Conservation (phyloP, 176 grass and related monocot species). For the Oryza officinalis region DNA sequence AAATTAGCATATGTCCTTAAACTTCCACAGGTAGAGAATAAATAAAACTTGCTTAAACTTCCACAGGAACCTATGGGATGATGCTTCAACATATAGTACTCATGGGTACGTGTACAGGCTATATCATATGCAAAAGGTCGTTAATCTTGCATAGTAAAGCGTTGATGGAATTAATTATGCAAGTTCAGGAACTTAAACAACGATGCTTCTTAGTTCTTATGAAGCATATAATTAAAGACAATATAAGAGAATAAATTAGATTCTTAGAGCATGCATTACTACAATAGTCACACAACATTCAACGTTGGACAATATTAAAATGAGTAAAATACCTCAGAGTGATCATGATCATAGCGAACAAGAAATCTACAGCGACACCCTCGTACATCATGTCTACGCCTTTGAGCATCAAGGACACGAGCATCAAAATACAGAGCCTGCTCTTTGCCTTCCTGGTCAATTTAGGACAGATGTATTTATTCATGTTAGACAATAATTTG, state of each 20-base stretch:
- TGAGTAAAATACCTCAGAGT: slow-evolving; percentile 60
- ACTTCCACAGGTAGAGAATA: neutral
- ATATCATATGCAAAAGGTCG: neutral
- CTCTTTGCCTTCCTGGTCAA: slow-evolving; percentile 78
- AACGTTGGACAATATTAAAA: neutral
- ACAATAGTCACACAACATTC: neutral
- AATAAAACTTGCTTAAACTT: neutral
- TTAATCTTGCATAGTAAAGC: no score
- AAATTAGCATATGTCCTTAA: neutral
- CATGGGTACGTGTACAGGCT: neutral
- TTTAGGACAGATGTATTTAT: slow-evolving; percentile 8
- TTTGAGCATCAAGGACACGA: slow-evolving; percentile 81
- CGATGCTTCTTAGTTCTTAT: neutral
- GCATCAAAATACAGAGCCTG: slow-evolving; percentile 92
- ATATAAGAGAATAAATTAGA: neutral
- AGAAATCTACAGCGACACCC: slow-evolving; percentile 88
- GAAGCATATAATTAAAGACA: neutral
- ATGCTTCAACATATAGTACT: neutral
- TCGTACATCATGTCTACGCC: slow-evolving; percentile 80
- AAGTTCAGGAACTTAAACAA: neutral
- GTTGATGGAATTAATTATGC: neutral
- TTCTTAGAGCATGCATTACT: neutral
- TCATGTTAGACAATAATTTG: slow-evolving; percentile 14
- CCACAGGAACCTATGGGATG: neutral
- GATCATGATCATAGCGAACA: slow-evolving; percentile 82